Base-by-base conservation (phyloP, 176 grass and related monocot genomes). In the Phyllostachys edulis region DNA sequence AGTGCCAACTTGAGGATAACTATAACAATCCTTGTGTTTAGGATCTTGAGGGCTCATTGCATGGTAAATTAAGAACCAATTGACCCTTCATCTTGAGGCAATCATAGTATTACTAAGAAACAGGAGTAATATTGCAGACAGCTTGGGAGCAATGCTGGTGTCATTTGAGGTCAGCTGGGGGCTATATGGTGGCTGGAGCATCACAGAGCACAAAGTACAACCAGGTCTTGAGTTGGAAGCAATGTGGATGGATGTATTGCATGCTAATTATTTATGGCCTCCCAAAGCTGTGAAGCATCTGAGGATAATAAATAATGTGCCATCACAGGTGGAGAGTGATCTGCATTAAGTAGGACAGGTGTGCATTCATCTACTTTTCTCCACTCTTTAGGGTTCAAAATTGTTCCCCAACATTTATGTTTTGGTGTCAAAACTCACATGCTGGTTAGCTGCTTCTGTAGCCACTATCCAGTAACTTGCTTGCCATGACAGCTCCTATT, bases 311-410 rank as follows among this genome's bases (percentile, higher is more conserved):
- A 85, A 64, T 80, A 89, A 77, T 71, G 71, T 75, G 78, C 37
- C 78, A 82, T 92, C 85, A 90, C 82, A 89, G 71, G 88, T 73
- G 75, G 83, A 90, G 63, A 78, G 85, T 92, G 93, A 92, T 79
- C 44, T 47, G 72, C 88, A 91, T 97, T 94, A 78, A 89, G 76
- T 88, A 55, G 65, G 70, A 73, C 82, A 87, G 85, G 80, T 74
- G 71, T 57, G 84, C 90, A 64, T 59, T 69, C 88, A 80, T 66
- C 88, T 83, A 78, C 92, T 92, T 97, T 94, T 89, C 83, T 84
- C 69, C 81, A 68, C 71, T 84, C 90, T 91, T 91, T 90, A 83
- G 87, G 75, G 77, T 80, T 83, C 72, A 77, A 80, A 60, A 76
- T 72, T 71, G 80, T 67, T 90, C 70, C 76, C 78, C 71, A 89